phyloP scores from a whole-genome alignment of 331 rosid species.

The Rosa hybrid region DNA sequence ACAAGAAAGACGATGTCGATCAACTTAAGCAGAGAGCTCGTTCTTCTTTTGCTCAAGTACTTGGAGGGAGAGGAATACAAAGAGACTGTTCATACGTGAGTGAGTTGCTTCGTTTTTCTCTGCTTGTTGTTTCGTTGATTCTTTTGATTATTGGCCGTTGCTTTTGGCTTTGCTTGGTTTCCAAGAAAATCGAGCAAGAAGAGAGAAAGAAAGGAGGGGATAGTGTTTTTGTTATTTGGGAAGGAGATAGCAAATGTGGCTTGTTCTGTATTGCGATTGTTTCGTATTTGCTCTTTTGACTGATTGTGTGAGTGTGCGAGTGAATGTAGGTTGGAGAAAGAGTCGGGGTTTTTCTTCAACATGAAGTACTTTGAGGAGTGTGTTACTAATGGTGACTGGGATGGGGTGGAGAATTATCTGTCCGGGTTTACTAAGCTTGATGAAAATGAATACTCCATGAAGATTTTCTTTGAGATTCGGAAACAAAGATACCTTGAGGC shows the following conservation, averaged over 20 bases:
- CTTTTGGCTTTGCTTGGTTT: neutral
- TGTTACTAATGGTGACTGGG: slow-evolving; percentile 27
- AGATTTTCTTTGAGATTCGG: slow-evolving; percentile 22
- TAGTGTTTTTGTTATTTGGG: neutral
- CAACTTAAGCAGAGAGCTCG: neutral
- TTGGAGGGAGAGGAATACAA: slow-evolving; percentile 19
- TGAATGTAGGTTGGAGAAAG: slow-evolving; percentile 31
- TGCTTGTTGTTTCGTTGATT: neutral
- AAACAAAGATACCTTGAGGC: slow-evolving; percentile 26
- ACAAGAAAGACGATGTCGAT: neutral
- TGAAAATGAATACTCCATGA: slow-evolving; percentile 18
- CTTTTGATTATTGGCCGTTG: neutral
- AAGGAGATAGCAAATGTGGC: neutral
- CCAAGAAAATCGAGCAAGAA: slow-evolving; percentile 1
- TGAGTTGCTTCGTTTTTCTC: neutral
- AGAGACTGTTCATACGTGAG: slow-evolving; percentile 22
- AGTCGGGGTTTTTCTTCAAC: slow-evolving; percentile 25
- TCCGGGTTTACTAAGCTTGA: slow-evolving; percentile 22
- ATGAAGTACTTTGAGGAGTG: slow-evolving; percentile 30
- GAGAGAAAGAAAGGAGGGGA: neutral
- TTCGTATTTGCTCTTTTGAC: neutral
- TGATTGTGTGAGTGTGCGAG: neutral
- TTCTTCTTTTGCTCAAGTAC: slow-evolving; percentile 18
- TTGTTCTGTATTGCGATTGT: neutral
- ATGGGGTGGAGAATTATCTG: slow-evolving; percentile 25